Evolutionary conservation across 495 filamentous ascomycete species (phyloP).

Genomic region (Lasiosphaeria ovina): DNA sequence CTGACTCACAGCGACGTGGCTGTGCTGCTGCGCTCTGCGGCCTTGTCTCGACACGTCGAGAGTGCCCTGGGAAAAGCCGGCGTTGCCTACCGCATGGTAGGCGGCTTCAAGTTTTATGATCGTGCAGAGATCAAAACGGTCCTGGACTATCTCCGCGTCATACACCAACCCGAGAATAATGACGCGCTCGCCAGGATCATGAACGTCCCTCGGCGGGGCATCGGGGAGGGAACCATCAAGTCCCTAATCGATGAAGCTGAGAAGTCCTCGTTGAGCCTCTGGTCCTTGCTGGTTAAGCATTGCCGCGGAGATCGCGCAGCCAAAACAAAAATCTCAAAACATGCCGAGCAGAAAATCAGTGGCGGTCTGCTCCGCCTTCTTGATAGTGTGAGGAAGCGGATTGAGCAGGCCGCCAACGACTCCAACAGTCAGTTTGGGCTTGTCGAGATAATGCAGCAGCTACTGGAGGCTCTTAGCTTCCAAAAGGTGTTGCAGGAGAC

Average conservation of each 20-base stretch:
- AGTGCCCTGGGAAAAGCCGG: slow-evolving; percentile 79
- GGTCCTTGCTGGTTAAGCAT: slow-evolving; percentile 66
- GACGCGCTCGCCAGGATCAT: slow-evolving; percentile 84
- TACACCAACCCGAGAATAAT: slow-evolving; percentile 83
- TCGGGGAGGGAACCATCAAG: slow-evolving; percentile 80
- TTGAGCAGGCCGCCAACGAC: slow-evolving; percentile 43
- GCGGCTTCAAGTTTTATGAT: slow-evolving; percentile 88
- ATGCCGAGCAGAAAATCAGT: slow-evolving; percentile 57
- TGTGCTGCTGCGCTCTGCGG: slow-evolving; percentile 80
- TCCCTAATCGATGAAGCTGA: slow-evolving; percentile 71
- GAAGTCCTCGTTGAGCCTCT: slow-evolving; percentile 65
- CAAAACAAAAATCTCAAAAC: slow-evolving; percentile 65
- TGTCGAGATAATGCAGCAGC: slow-evolving; percentile 67
- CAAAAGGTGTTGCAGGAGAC: slow-evolving; percentile 66
- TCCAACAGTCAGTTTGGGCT: slow-evolving; percentile 49
- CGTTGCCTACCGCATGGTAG: slow-evolving; percentile 92
- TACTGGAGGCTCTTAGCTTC: slow-evolving; percentile 72
- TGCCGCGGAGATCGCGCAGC: slow-evolving; percentile 66
- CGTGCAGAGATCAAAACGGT: slow-evolving; percentile 85
- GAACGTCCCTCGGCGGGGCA: slow-evolving; percentile 76
- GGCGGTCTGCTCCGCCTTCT: slow-evolving; percentile 50
- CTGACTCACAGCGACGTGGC: slow-evolving; percentile 77
- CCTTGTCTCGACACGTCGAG: slow-evolving; percentile 82
- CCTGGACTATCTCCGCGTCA: slow-evolving; percentile 83
- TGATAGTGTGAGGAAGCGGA: slow-evolving; percentile 58